A percentile compares a stretch with the other conserved stretches of the same genome.
Conservation (phyloP, 352 stramenopile species). For the Phytopythium sindhum region DNA sequence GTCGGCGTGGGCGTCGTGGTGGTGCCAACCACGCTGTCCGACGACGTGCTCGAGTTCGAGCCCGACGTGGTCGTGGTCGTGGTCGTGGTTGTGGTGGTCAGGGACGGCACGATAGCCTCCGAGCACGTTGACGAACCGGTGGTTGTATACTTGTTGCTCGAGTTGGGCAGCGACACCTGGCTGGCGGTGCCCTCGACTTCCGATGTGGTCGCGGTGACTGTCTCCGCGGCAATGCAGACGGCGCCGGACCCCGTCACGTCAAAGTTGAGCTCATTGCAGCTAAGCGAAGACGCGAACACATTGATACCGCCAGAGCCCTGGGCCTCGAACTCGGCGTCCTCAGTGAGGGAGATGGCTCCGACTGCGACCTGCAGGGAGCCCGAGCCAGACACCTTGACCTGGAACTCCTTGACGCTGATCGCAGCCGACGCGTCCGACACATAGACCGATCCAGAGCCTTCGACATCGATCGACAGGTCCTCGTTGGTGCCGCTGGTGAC, state of each 20-base stretch:
- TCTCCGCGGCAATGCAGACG: slow-evolving; percentile 19
- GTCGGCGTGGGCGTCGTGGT: background rate
- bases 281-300: slow-evolving; percentile 20
- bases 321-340: slow-evolving; percentile 17
- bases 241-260: slow-evolving; percentile 13
- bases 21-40: background rate
- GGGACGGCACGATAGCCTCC: slow-evolving; percentile 6
- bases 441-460: slow-evolving; percentile 26
- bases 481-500: slow-evolving; percentile 17
- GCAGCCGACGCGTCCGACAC: slow-evolving; percentile 16
- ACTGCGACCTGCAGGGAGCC: slow-evolving; percentile 25
- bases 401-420: slow-evolving; percentile 19
- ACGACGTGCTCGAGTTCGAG: background rate
- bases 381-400: slow-evolving; percentile 12
- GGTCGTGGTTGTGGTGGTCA: background rate
- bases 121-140: slow-evolving; percentile 21
- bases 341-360: slow-evolving; percentile 13
- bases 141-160: slow-evolving; percentile 22
- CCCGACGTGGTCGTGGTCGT: background rate
- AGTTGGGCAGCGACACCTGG: slow-evolving; percentile 31
- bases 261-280: slow-evolving; percentile 15
- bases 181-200: slow-evolving; percentile 15
- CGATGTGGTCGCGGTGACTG: slow-evolving; percentile 19
- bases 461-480: slow-evolving; percentile 24
- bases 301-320: slow-evolving; percentile 14